Evolutionary conservation across 2,329 filamentous ascomycete genomes (phyloP).

Genomic region (Phaeomoniella chlamydospora): DNA sequence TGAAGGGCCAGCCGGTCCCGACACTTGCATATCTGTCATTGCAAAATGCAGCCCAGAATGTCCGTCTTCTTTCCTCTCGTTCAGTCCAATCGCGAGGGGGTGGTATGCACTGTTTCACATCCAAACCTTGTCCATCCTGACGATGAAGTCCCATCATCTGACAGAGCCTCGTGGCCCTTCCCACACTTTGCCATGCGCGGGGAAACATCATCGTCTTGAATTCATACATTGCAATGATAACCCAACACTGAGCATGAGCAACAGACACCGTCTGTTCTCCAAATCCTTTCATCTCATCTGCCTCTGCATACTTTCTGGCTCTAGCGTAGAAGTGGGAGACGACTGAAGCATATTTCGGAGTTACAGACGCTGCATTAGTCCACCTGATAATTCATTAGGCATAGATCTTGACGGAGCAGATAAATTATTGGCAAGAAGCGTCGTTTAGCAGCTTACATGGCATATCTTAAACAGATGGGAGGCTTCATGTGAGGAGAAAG

Average conservation of each 20-base stretch:
- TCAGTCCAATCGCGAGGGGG: conserved; percentile 89
- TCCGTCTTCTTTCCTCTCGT: conserved; percentile 74
- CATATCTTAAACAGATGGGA: conserved; percentile 77
- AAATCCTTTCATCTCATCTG: conserved; percentile 81
- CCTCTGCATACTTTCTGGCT: conserved; percentile 77
- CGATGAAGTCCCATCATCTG: conserved; percentile 92
- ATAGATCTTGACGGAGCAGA: too few species aligned
- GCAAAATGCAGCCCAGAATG: conserved; percentile 90
- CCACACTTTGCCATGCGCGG: conserved; percentile 84
- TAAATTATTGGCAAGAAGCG: too few species aligned
- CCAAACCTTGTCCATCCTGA: conserved; percentile 64
- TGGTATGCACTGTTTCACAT: conserved; percentile 84
- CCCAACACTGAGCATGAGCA: conserved; percentile 74
- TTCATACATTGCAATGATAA: conserved; percentile 68
- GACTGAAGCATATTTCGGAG: conserved; percentile 64
- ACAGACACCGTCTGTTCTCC: conserved; percentile 80
- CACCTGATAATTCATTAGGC: too few species aligned
- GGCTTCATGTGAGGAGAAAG: conserved; percentile 75
- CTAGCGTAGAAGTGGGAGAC: conserved; percentile 84
- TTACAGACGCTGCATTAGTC: conserved; percentile 77
- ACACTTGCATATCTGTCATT: conserved; percentile 88
- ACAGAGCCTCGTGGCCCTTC: conserved; percentile 61
- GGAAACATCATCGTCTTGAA: conserved; percentile 98
- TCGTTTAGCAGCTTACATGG: too few species aligned
- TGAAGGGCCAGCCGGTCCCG: conserved; percentile 95